phyloP scores from a whole-genome alignment of 345 rosid species.

The Hypericum androsaemum region DNA sequence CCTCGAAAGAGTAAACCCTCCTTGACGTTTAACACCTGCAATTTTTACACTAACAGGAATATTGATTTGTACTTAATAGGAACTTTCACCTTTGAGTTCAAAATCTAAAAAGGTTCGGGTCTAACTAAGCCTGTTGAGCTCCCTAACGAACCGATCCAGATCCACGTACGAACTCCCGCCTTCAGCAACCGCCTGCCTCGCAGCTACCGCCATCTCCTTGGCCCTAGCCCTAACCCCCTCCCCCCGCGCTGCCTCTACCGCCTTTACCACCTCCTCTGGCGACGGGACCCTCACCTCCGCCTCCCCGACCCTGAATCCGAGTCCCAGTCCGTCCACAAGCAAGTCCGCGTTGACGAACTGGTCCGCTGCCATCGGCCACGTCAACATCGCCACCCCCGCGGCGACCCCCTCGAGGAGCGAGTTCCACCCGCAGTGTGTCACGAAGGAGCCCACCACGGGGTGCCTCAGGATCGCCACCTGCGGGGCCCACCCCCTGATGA shows the following conservation, averaged over 20 bases:
- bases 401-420: constrained; percentile 14
- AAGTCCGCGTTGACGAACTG: background rate
- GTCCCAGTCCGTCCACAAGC: constrained; percentile 8
- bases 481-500: constrained; percentile 18
- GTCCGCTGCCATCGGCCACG: constrained; percentile 16
- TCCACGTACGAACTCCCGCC: constrained; percentile 10
- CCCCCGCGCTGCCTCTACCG: background rate
- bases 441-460: constrained; percentile 8
- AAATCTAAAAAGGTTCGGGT: too few species aligned
- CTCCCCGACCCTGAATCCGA: constrained; percentile 3
- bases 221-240: constrained; percentile 1
- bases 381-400: constrained; percentile 7
- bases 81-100: too few species aligned
- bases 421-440: constrained; percentile 14
- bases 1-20: too few species aligned
- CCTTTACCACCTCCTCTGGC: background rate
- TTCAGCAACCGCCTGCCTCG: constrained; percentile 4
- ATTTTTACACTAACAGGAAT: too few species aligned
- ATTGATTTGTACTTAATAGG: too few species aligned
- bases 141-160: constrained; percentile 4
- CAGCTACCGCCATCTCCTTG: background rate
- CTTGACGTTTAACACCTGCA: too few species aligned
- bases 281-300: constrained; percentile 3
- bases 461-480: constrained; percentile 11
- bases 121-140: too few species aligned